phyloP scores from a whole-genome alignment of 2,329 filamentous ascomycete genomes.

The Aspergillus neoniger region DNA sequence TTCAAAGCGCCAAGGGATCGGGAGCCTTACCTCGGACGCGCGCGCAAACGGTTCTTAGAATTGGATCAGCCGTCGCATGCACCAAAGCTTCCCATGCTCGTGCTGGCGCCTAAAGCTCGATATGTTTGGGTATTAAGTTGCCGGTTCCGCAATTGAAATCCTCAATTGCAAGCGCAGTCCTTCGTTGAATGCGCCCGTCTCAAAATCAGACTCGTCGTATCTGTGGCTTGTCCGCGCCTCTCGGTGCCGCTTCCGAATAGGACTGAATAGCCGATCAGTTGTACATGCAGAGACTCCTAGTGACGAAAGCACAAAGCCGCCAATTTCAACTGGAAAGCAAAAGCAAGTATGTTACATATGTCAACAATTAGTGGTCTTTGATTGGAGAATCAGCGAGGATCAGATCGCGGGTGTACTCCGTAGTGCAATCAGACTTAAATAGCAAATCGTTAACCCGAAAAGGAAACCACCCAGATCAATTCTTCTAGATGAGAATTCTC shows the following conservation, averaged over 20 bases:
- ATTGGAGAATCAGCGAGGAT: background rate
- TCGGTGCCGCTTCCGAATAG: background rate
- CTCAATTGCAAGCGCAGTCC: background rate
- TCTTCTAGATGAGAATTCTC: background rate
- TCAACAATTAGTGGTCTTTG: constrained; percentile 1
- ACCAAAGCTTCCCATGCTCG: constrained; percentile 32
- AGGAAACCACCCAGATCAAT: background rate
- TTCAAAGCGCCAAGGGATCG: constrained; percentile 15
- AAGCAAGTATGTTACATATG: constrained; percentile 20
- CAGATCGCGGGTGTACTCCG: constrained; percentile 10
- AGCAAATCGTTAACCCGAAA: constrained; percentile 11
- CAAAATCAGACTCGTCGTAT: background rate
- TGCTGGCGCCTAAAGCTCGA: constrained; percentile 26
- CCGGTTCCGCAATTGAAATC: constrained; percentile 8
- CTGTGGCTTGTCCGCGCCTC: background rate
- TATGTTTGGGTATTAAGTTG: constrained; percentile 11
- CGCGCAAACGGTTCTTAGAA: constrained; percentile 26
- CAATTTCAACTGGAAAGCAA: constrained; percentile 8
- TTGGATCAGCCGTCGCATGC: constrained; percentile 25
- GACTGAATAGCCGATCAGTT: background rate
- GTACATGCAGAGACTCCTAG: background rate
- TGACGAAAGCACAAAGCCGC: constrained; percentile 16
- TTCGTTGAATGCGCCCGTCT: background rate
- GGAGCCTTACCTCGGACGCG: constrained; percentile 32
- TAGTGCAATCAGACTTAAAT: constrained; percentile 9